Conservation (phyloP, 495 filamentous ascomycete species). For the Terfezia boudieri region DNA sequence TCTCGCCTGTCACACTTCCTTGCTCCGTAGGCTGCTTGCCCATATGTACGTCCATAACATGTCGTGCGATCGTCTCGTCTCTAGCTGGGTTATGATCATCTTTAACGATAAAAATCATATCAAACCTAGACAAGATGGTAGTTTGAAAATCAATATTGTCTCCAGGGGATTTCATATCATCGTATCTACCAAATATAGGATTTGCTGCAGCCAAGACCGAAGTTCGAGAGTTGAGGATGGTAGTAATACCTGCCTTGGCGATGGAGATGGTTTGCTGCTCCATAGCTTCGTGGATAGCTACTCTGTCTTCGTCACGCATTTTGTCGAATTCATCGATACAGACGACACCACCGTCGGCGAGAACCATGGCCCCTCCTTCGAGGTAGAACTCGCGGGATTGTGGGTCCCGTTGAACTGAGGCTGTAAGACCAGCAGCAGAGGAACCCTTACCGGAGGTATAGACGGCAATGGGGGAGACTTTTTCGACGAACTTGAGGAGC, state of each 20-base stretch:
- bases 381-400: conserved; percentile 92
- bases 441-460: conserved; percentile 99
- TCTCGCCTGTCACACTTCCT: conserved; percentile 50
- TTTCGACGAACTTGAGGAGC: conserved; percentile 91
- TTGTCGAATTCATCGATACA: conserved; percentile 99
- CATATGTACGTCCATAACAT: conserved; percentile 98
- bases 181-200: conserved; percentile 92
- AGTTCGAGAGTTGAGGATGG: conserved; percentile 88
- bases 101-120: conserved; percentile 98
- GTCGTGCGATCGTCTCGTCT: conserved; percentile 83
- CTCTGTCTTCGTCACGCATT: conserved; percentile 96
- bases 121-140: conserved; percentile 93
- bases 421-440: conserved; percentile 92
- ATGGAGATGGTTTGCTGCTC: conserved; percentile 99
- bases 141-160: conserved; percentile 99
- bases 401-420: conserved; percentile 84
- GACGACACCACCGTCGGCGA: conserved; percentile 91
- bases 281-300: conserved; percentile 99
- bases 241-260: conserved; percentile 96
- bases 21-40: conserved; percentile 68
- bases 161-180: conserved; percentile 89
- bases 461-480: conserved; percentile 88
- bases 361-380: conserved; percentile 96
- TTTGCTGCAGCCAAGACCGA: conserved; percentile 93
- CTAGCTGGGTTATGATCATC: conserved; percentile 79